A percentile compares a stretch with the other conserved stretches of the same genome.
Evolutionary conservation across 2,329 filamentous ascomycete species (phyloP).

Genomic region (Arthrobotrys musiformis): DNA sequence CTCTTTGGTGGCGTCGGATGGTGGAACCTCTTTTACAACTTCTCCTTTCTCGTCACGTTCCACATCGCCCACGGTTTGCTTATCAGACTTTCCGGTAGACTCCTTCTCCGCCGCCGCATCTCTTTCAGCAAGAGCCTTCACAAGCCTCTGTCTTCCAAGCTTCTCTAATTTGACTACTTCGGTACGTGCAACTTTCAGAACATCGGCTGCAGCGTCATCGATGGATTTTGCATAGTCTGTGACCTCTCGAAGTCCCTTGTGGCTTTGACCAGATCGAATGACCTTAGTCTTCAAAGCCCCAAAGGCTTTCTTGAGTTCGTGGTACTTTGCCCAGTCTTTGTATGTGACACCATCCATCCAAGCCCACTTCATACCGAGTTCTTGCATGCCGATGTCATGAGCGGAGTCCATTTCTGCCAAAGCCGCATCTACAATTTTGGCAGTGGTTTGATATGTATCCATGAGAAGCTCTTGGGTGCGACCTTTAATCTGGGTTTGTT

Average conservation of each 20-base stretch:
- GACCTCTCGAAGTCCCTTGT: constrained; percentile 73
- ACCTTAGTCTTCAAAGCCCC: constrained; percentile 87
- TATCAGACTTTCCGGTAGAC: constrained; percentile 23
- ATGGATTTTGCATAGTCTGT: constrained; percentile 64
- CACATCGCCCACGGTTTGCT: constrained; percentile 44
- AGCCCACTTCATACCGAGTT: constrained; percentile 93
- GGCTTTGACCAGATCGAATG: constrained; percentile 77
- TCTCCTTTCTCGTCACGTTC: constrained; percentile 38
- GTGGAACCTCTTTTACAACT: constrained; percentile 48
- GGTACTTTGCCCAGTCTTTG: constrained; percentile 96
- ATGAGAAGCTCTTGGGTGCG: constrained; percentile 80
- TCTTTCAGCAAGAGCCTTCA: constrained; percentile 71
- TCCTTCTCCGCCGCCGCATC: constrained; percentile 56
- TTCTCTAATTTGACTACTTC: constrained; percentile 85
- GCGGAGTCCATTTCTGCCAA: constrained; percentile 84
- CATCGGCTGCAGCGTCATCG: constrained; percentile 78
- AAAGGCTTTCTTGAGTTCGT: constrained; percentile 83
- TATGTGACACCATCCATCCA: constrained; percentile 96
- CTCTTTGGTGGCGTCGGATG: constrained; percentile 59
- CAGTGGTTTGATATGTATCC: constrained; percentile 75
- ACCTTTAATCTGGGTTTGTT: constrained; percentile 78
- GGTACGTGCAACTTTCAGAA: constrained; percentile 80
- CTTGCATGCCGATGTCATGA: constrained; percentile 83
- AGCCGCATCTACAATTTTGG: constrained; percentile 79
- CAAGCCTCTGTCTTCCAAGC: constrained; percentile 84